Percentiles rank a stretch among this genome's conserved stretches.
phyloP scores from a whole-genome alignment of 768 basidiomycete species.

The Amanita molliuscula region DNA sequence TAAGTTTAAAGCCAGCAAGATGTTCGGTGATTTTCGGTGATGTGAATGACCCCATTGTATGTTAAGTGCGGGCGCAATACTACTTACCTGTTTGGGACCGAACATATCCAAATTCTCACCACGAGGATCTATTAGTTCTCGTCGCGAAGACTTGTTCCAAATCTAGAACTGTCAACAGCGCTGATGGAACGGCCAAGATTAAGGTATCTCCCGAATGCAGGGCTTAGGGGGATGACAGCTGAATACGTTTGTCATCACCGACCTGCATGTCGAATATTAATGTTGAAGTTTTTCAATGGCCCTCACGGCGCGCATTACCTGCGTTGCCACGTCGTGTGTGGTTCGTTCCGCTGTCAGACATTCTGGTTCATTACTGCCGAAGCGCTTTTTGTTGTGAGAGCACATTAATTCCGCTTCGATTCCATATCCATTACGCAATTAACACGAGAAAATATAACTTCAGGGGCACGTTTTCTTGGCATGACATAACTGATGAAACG shows the following conservation, averaged over 20 bases:
- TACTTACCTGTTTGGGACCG: no score
- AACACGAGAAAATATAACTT: not conserved
- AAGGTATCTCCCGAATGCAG: not conserved
- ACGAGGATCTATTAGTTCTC: no score
- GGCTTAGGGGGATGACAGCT: not conserved
- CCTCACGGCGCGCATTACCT: constrained; percentile 19
- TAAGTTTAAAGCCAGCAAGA: constrained; percentile 13
- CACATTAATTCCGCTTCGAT: not conserved
- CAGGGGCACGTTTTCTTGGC: no score
- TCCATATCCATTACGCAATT: not conserved
- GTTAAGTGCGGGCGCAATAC: no score
- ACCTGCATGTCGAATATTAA: constrained; percentile 23
- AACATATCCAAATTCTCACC: no score
- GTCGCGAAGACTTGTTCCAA: not conserved
- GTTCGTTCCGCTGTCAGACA: constrained; percentile 70
- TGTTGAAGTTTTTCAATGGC: constrained; percentile 47
- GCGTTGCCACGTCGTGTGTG: constrained; percentile 22
- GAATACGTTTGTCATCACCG: not conserved
- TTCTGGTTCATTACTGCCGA: constrained; percentile 2
- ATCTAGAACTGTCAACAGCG: not conserved
- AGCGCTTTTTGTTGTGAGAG: not conserved
- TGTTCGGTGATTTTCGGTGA: constrained; percentile 5
- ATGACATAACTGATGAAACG: no score
- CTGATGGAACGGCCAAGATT: not conserved
- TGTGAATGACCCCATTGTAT: not conserved